phyloP scores from a whole-genome alignment of 768 basidiomycete species.

The Myochromella boudieri region DNA sequence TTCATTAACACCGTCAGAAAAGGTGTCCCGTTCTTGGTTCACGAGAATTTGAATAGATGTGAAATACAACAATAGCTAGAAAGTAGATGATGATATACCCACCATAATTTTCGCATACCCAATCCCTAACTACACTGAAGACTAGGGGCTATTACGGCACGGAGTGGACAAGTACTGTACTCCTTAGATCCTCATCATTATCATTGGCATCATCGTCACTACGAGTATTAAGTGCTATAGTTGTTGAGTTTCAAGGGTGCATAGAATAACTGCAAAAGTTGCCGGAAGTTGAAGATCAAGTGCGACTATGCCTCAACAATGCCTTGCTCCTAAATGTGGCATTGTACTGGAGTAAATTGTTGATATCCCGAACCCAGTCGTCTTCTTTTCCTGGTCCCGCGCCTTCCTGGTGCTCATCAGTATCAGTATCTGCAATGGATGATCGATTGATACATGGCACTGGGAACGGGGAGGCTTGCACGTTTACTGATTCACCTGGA shows the following conservation, averaged over 20 bases:
- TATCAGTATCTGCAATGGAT: constrained; percentile 59
- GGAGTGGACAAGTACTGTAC: not conserved
- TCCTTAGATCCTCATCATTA: not conserved
- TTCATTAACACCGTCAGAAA: constrained; percentile 20
- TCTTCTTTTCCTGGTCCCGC: constrained; percentile 81
- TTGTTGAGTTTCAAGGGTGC: too few species aligned
- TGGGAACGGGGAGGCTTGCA: constrained; percentile 83
- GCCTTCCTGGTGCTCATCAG: constrained; percentile 54
- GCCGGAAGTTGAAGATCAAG: constrained; percentile 41
- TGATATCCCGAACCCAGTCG: constrained; percentile 97
- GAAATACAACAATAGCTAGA: not conserved
- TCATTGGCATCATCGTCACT: too few species aligned
- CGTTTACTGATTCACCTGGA: constrained; percentile 83
- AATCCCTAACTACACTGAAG: too few species aligned
- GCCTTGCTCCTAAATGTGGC: constrained; percentile 92
- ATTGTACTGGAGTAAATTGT: constrained; percentile 92
- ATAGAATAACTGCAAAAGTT: too few species aligned
- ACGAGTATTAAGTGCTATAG: too few species aligned
- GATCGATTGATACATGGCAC: constrained; percentile 93
- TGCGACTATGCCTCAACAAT: constrained; percentile 70
- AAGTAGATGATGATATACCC: too few species aligned
- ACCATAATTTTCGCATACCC: too few species aligned
- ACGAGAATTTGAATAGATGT: constrained; percentile 5
- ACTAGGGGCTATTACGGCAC: not conserved
- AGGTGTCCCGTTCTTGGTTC: constrained; percentile 18